Evolutionary conservation across 1,284 basidiomycete species (phyloP).

Genomic region (Sporisorium sorghi): DNA sequence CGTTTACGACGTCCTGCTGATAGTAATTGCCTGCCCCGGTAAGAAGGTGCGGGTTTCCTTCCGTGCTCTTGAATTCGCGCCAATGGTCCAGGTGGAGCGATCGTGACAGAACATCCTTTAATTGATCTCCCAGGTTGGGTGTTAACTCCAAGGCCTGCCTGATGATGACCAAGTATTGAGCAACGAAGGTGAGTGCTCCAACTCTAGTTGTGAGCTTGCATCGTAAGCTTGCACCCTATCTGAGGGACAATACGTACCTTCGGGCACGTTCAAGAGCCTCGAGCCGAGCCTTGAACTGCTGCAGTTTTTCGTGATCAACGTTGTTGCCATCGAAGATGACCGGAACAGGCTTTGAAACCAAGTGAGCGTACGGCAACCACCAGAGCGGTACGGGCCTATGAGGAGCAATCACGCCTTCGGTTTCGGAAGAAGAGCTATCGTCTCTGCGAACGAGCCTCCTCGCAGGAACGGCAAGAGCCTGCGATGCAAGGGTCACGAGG

Average conservation of each 20-base stretch:
- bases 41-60: neutral
- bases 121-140: too few species aligned
- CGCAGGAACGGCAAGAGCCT: neutral
- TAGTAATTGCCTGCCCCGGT: neutral
- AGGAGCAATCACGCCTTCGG: neutral
- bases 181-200: too few species aligned
- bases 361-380: neutral
- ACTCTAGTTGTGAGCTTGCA: too few species aligned
- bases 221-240: too few species aligned
- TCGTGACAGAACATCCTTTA: neutral
- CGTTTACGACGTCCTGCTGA: constrained; percentile 1
- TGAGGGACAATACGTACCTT: neutral
- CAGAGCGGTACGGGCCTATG: neutral
- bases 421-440: neutral
- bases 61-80: neutral
- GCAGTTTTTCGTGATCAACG: neutral
- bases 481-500: neutral
- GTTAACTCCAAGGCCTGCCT: too few species aligned
- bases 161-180: too few species aligned
- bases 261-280: neutral
- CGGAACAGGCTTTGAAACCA: neutral
- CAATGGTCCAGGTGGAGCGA: neutral
- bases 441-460: neutral
- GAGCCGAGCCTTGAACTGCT: neutral
- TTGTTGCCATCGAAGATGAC: neutral